Conservation (phyloP, 768 basidiomycete genomes). For the Hericium erinaceus region DNA sequence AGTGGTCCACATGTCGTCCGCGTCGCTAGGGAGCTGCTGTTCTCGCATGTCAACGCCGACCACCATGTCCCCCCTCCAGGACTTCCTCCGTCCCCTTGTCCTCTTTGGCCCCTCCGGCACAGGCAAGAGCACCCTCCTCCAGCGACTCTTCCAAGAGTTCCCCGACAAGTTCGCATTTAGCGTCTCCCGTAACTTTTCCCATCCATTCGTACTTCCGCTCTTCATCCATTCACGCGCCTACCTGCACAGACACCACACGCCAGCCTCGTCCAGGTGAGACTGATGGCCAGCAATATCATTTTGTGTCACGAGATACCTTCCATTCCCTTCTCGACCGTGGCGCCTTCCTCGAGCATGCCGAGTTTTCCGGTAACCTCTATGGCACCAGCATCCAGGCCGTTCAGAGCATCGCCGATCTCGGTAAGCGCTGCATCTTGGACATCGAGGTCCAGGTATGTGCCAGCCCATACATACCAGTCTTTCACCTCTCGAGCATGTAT, state of each 20-base stretch:
- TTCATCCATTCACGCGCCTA: slow-evolving; percentile 4
- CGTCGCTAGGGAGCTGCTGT: background rate
- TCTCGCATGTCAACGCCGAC: background rate
- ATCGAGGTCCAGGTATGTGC: slow-evolving; percentile 85
- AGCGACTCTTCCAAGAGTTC: slow-evolving; percentile 67
- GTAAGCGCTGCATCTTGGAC: slow-evolving; percentile 84
- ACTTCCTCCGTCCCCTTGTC: slow-evolving; percentile 68
- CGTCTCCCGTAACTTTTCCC: slow-evolving; percentile 62
- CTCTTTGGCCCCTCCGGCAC: slow-evolving; percentile 90
- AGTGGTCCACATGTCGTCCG: background rate
- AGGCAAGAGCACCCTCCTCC: slow-evolving; percentile 87
- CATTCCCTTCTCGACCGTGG: slow-evolving; percentile 52
- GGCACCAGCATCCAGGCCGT: slow-evolving; percentile 86
- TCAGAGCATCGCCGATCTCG: slow-evolving; percentile 51
- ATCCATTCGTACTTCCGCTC: background rate
- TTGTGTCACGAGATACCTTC: slow-evolving; percentile 67
- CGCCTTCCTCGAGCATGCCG: slow-evolving; percentile 90
- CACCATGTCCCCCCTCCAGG: slow-evolving; percentile 21
- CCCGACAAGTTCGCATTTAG: slow-evolving; percentile 88
- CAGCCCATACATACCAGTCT: background rate
- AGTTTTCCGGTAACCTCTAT: slow-evolving; percentile 89
- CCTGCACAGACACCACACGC: slow-evolving; percentile 75
- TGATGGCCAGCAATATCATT: slow-evolving; percentile 83
- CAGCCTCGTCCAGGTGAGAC: slow-evolving; percentile 72
- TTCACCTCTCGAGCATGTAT: slow-evolving; percentile 6